Evolutionary conservation across 2,329 filamentous ascomycete genomes (phyloP).

Genomic region (Xylaria sp.): DNA sequence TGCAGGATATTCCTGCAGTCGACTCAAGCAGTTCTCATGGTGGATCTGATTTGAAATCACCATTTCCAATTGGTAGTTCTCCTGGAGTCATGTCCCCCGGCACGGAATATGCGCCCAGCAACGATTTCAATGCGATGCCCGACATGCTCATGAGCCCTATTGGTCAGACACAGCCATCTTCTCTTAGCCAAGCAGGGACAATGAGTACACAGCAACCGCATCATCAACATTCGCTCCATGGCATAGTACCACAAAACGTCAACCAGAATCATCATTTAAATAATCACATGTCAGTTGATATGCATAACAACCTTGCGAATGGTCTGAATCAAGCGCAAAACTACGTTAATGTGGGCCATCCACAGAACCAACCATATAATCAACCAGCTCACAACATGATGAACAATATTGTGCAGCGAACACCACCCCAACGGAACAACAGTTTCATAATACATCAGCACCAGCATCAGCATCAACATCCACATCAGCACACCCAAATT

Average conservation of each 20-base stretch:
- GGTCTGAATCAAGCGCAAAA: conserved; percentile 49
- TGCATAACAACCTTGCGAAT: conserved; percentile 46
- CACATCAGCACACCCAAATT: conserved; percentile 51
- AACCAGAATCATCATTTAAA: conserved; percentile 50
- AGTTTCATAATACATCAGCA: conserved; percentile 54
- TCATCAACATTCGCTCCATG: conserved; percentile 46
- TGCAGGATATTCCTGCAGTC: conserved; percentile 54
- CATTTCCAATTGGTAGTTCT: conserved; percentile 61
- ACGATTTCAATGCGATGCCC: conserved; percentile 61
- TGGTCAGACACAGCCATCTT: conserved; percentile 51
- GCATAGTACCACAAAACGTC: conserved; percentile 47
- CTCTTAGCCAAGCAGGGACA: conserved; percentile 49
- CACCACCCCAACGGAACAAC: conserved; percentile 53
- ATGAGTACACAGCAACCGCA: conserved; percentile 49
- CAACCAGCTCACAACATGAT: conserved; percentile 46
- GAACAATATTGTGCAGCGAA: conserved; percentile 51
- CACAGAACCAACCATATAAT: conserved; percentile 47
- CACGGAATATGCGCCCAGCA: conserved; percentile 61
- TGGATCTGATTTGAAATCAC: conserved; percentile 59
- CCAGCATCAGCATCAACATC: conserved; percentile 49
- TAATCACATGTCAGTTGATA: conserved; percentile 51
- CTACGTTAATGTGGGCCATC: conserved; percentile 49
- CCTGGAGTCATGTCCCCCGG: conserved; percentile 64
- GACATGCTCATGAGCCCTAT: conserved; percentile 67
- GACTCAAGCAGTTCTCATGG: conserved; percentile 53